phyloP scores from a whole-genome alignment of 1,284 basidiomycete genomes.

The Volvariella surrecta region DNA sequence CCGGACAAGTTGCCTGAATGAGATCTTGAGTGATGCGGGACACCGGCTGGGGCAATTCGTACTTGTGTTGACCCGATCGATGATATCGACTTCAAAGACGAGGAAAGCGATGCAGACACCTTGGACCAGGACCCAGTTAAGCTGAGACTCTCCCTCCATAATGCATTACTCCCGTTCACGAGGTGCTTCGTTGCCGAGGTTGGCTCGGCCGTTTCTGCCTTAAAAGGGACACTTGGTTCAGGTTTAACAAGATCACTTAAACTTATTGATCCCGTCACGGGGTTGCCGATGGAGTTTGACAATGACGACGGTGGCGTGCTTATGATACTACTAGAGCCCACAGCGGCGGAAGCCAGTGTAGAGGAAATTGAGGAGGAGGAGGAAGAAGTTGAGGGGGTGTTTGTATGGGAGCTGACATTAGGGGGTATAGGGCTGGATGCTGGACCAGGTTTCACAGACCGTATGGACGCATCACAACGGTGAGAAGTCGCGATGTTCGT shows the following conservation, averaged over 20 bases:
- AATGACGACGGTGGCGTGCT: slow-evolving; percentile 54
- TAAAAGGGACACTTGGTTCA: too few species aligned
- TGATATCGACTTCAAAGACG: slow-evolving; percentile 26
- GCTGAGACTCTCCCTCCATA: slow-evolving; percentile 24
- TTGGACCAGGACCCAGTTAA: slow-evolving; percentile 27
- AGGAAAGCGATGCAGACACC: slow-evolving; percentile 24
- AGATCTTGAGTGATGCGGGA: slow-evolving; percentile 22
- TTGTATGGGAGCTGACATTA: slow-evolving; percentile 15
- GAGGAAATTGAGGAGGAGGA: slow-evolving; percentile 44
- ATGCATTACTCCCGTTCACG: slow-evolving; percentile 15
- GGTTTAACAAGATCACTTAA: too few species aligned
- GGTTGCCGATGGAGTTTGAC: slow-evolving; percentile 24
- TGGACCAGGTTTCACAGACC: slow-evolving; percentile 14
- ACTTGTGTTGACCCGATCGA: slow-evolving; percentile 18
- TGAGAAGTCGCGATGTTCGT: slow-evolving; percentile 1
- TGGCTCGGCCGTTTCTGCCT: too few species aligned
- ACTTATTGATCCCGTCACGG: background rate
- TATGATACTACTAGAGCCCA: slow-evolving; percentile 33
- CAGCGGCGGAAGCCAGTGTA: slow-evolving; percentile 26
- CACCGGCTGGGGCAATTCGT: slow-evolving; percentile 15
- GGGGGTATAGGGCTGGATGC: slow-evolving; percentile 15
- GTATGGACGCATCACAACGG: slow-evolving; percentile 7
- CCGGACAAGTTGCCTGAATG: slow-evolving; percentile 26
- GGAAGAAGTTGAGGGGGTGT: slow-evolving; percentile 36
- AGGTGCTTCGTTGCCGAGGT: too few species aligned